These are phyloP conservation scores for Fraxinus paxiana DNA, from an alignment of 305 asterid species.

Conservation along the genomic window DNA sequence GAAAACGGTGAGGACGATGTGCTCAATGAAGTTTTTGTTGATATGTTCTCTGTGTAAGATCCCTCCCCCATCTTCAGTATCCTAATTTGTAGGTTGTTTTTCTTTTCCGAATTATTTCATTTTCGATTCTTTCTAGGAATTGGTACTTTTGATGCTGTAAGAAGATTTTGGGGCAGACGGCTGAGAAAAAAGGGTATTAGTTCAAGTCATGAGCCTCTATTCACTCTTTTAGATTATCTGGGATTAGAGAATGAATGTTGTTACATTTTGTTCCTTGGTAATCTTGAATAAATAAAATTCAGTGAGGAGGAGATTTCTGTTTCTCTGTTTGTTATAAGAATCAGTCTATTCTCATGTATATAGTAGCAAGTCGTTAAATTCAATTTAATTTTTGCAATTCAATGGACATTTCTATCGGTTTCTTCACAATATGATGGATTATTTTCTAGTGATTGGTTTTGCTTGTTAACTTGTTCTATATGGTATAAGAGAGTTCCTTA, in stretches of 20 bases:
- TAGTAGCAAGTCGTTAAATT: background rate
- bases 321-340: background rate
- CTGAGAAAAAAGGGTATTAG: background rate
- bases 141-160: background rate
- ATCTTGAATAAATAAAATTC: background rate
- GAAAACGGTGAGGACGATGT: constrained; percentile 93
- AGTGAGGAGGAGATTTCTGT: background rate
- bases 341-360: background rate
- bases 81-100: background rate
- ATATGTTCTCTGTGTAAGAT: constrained; percentile 80
- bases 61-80: constrained; percentile 18
- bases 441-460: background rate
- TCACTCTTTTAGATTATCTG: background rate
- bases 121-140: background rate
- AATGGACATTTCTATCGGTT: background rate
- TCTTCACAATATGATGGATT: background rate
- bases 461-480: background rate
- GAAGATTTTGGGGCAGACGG: background rate
- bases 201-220: background rate
- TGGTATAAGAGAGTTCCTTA: background rate
- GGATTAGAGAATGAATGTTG: background rate
- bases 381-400: background rate
- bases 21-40: constrained; percentile 90
- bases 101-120: background rate
- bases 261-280: background rate